These are phyloP conservation scores for Rubus parviflorus DNA, from an alignment of 306 rosid genomes.

Conservation along the genomic window DNA sequence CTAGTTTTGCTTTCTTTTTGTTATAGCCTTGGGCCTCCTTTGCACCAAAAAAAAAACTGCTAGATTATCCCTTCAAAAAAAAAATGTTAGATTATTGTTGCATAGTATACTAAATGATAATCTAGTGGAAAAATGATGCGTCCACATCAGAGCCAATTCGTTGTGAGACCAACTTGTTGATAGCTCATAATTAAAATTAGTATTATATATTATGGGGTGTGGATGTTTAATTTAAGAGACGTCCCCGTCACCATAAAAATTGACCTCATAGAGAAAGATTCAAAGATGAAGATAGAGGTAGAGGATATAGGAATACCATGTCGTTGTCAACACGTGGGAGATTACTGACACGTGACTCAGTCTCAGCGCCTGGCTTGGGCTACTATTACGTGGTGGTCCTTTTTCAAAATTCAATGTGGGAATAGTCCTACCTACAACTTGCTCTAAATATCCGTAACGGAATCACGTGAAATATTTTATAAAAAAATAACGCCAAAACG, in stretches of 20 bases:
- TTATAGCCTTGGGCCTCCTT: too few relatives aligned
- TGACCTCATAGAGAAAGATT: background rate
- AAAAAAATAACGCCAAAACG: background rate
- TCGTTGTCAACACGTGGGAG: conserved; percentile 44
- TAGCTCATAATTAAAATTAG: background rate
- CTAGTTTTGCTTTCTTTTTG: too few relatives aligned
- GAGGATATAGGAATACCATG: background rate
- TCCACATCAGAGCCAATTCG: conserved; percentile 10
- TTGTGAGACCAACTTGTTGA: conserved; percentile 10
- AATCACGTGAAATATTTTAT: conserved; percentile 36
- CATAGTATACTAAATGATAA: background rate
- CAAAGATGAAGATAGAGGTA: background rate
- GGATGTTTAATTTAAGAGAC: conserved; percentile 6
- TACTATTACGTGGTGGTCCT: conserved; percentile 25
- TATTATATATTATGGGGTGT: background rate
- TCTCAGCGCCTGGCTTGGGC: background rate
- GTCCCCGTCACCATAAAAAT: conserved; percentile 11
- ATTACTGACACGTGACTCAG: conserved; percentile 28
- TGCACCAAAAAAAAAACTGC: too few relatives aligned
- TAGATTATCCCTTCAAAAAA: too few relatives aligned
- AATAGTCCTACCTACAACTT: conserved; percentile 19
- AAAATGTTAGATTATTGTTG: too few relatives aligned
- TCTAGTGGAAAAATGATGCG: background rate
- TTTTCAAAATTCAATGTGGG: conserved; percentile 23
- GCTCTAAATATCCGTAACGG: conserved; percentile 18